Evolutionary conservation across 768 basidiomycete species (phyloP).

Genomic region (Serendipita indica): DNA sequence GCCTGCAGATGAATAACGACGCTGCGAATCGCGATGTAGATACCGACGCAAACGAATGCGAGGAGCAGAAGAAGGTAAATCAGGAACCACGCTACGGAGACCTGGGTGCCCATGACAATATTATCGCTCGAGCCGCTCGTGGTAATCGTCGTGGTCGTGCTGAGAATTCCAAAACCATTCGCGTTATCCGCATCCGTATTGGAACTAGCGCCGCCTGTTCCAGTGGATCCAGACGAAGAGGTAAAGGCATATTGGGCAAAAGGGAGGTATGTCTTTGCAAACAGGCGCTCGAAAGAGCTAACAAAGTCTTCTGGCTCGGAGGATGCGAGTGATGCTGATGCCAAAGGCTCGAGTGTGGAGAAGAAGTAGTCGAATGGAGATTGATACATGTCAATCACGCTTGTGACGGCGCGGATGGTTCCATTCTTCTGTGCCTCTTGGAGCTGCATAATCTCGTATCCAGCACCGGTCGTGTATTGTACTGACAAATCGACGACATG

Average conservation of each 20-base stretch:
- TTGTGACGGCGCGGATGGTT: not conserved
- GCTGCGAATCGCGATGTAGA: not conserved
- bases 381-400: slow-evolving; percentile 6
- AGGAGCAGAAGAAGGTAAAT: not conserved
- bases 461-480: not conserved
- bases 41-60: not conserved
- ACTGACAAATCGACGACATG: not conserved
- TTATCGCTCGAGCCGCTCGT: not conserved
- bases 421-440: not conserved
- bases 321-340: not conserved
- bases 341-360: not conserved
- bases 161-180: too few species aligned
- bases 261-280: slow-evolving; percentile 3
- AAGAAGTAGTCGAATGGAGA: slow-evolving; percentile 3
- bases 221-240: too few species aligned
- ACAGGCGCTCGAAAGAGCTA: not conserved
- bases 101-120: not conserved
- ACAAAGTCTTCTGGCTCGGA: not conserved
- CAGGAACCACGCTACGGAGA: not conserved
- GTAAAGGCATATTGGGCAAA: slow-evolving; percentile 2
- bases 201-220: too few species aligned
- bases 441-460: not conserved
- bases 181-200: too few species aligned
- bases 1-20: not conserved
- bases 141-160: not conserved